phyloP scores from a whole-genome alignment of 495 filamentous ascomycete genomes.

The Penicillium goetzii region DNA sequence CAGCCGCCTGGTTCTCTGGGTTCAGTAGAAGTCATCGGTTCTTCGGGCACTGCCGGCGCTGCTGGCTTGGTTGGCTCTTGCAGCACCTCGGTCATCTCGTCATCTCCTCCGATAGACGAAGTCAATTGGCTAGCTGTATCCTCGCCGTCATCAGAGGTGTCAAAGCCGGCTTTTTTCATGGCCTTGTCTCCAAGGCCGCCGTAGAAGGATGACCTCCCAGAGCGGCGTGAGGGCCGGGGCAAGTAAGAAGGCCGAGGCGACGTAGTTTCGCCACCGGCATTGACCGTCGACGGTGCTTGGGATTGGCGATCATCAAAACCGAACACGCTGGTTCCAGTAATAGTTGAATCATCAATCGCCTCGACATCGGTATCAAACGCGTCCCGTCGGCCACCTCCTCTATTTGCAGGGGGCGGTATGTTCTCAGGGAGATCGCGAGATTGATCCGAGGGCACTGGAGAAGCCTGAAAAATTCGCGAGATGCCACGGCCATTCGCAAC shows the following conservation, averaged over 20 bases:
- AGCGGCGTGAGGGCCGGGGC: conserved; percentile 32
- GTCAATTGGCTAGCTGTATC: conserved; percentile 40
- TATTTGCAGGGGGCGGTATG: conserved; percentile 21
- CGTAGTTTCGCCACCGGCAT: conserved; percentile 25
- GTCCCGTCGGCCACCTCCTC: conserved; percentile 30
- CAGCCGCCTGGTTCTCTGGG: conserved; percentile 32
- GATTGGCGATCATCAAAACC: conserved; percentile 41
- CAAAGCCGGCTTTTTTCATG: conserved; percentile 44
- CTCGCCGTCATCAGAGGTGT: conserved; percentile 37
- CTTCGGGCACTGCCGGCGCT: background rate
- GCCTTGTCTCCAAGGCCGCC: conserved; percentile 41
- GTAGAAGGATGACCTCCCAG: conserved; percentile 42
- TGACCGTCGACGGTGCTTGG: conserved; percentile 28
- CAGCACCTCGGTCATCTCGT: conserved; percentile 35
- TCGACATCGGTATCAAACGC: conserved; percentile 54
- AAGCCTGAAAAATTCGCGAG: conserved; percentile 26
- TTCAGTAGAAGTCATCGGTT: background rate
- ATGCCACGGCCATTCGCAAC: conserved; percentile 23
- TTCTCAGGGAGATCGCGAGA: conserved; percentile 21
- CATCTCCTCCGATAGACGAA: conserved; percentile 40
- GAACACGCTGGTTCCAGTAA: conserved; percentile 46
- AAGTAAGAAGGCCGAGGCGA: conserved; percentile 34
- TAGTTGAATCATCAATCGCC: conserved; percentile 51
- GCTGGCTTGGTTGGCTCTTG: conserved; percentile 21
- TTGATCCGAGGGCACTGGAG: conserved; percentile 18